phyloP scores from a whole-genome alignment of 1,139 yeast species.

The Geotrichum cucujoidarum region DNA sequence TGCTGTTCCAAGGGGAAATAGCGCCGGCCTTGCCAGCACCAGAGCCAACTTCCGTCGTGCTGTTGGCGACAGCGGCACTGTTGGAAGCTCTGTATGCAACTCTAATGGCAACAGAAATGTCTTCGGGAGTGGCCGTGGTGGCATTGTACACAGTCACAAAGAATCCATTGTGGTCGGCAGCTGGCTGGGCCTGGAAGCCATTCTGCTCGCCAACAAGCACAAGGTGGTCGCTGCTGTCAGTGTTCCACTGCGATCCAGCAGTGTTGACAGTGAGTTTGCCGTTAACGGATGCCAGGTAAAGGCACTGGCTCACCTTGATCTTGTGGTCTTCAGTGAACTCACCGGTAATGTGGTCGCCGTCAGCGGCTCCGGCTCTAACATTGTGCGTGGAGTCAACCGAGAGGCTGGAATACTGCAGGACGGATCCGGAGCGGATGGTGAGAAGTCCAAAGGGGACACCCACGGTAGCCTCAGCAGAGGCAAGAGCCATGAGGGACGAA shows the following conservation, averaged over 20 bases:
- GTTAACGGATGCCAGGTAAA: slow-evolving; percentile 6
- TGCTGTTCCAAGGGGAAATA: too few species aligned
- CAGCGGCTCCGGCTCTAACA: neutral
- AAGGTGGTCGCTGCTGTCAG: slow-evolving; percentile 4
- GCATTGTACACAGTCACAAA: neutral
- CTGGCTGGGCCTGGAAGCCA: slow-evolving; percentile 2
- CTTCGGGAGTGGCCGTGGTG: neutral
- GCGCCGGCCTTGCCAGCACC: too few species aligned
- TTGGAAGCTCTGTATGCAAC: neutral
- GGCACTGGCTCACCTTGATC: neutral
- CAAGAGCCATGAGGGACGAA: slow-evolving; percentile 5
- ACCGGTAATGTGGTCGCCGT: slow-evolving; percentile 2
- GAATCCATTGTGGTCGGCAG: neutral
- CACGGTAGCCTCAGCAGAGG: slow-evolving; percentile 7
- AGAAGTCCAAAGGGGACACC: slow-evolving; percentile 12
- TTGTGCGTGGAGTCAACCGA: slow-evolving; percentile 1
- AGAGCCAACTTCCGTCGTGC: too few species aligned
- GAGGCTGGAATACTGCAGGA: slow-evolving; percentile 1
- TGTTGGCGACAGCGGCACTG: too few species aligned
- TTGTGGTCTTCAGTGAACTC: neutral
- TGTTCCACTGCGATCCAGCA: neutral
- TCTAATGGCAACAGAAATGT: slow-evolving; percentile 1
- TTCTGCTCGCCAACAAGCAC: neutral
- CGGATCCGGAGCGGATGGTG: slow-evolving; percentile 13
- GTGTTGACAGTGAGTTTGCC: neutral